Percentiles rank a stretch among this genome's conserved stretches.
phyloP scores from a whole-genome alignment of 1,139 yeast genomes.

The Hemisphaericaspora xylanilytica region DNA sequence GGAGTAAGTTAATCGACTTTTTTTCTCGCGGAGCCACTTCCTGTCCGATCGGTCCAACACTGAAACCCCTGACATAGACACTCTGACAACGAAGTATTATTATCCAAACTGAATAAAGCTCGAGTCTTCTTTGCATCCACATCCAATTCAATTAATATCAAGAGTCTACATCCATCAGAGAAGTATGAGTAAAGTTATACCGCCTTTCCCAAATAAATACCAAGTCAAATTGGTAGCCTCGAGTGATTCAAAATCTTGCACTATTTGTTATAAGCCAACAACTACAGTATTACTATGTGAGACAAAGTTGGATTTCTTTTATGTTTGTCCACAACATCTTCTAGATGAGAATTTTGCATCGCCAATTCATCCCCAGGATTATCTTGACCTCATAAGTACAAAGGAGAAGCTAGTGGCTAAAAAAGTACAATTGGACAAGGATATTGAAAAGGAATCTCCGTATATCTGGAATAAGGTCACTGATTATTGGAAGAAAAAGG shows the following conservation, averaged over 20 bases:
- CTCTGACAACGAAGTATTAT: no score
- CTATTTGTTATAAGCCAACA: slow-evolving; percentile 67
- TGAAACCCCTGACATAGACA: no score
- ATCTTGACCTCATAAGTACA: slow-evolving; percentile 39
- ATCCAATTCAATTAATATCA: no score
- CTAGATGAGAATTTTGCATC: slow-evolving; percentile 60
- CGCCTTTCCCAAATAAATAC: slow-evolving; percentile 55
- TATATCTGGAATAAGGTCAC: slow-evolving; percentile 31
- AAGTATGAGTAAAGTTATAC: slow-evolving; percentile 12
- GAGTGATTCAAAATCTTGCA: slow-evolving; percentile 56
- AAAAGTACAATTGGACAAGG: slow-evolving; percentile 30
- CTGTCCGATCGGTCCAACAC: no score
- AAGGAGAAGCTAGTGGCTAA: slow-evolving; percentile 40
- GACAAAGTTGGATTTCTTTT: slow-evolving; percentile 60
- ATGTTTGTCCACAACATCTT: slow-evolving; percentile 64
- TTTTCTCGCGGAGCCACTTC: no score
- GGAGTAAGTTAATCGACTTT: no score
- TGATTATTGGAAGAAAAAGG: slow-evolving; percentile 19
- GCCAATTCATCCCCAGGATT: slow-evolving; percentile 49
- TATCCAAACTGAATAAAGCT: no score
- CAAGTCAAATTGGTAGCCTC: slow-evolving; percentile 55
- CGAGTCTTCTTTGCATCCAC: no score
- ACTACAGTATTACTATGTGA: slow-evolving; percentile 56
- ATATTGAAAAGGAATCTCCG: slow-evolving; percentile 31
- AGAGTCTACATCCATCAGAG: no score